These are phyloP conservation scores for Blepharisma undulans DNA, from an alignment of 169 alveolate genomes.

Conservation along the genomic window DNA sequence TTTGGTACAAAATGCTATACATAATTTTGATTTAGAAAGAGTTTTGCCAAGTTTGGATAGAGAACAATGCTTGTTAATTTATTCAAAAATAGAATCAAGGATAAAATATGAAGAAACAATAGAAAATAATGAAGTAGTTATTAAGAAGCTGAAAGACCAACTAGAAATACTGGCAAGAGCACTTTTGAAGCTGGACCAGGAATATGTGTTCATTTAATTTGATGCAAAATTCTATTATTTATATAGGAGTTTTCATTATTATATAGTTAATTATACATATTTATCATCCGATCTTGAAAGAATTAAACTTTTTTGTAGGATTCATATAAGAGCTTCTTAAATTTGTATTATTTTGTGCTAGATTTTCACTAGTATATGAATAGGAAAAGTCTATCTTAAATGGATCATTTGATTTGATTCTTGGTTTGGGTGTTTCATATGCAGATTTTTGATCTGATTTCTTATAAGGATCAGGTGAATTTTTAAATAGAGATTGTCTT, in stretches of 20 bases:
- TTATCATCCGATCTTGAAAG: not conserved
- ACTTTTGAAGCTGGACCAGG: not conserved
- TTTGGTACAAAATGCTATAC: not conserved
- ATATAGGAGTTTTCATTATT: too few relatives aligned
- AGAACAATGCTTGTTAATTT: not conserved
- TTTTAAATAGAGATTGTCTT: not conserved
- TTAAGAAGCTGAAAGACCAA: constrained; percentile 4
- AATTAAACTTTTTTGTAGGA: not conserved
- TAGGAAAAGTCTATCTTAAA: not conserved
- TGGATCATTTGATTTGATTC: not conserved
- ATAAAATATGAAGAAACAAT: not conserved
- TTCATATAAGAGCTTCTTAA: not conserved
- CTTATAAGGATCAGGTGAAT: not conserved
- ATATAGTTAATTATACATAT: too few relatives aligned
- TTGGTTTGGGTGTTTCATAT: not conserved
- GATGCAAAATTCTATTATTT: not conserved
- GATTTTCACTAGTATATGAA: not conserved
- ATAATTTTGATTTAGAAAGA: constrained; percentile 10
- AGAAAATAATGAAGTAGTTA: not conserved
- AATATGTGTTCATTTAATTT: not conserved
- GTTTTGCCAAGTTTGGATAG: not conserved
- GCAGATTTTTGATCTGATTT: not conserved
- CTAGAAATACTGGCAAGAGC: not conserved
- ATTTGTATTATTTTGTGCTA: too few relatives aligned
- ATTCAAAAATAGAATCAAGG: not conserved